Conservation (phyloP, 495 filamentous ascomycete genomes). For the Terfezia claveryi region DNA sequence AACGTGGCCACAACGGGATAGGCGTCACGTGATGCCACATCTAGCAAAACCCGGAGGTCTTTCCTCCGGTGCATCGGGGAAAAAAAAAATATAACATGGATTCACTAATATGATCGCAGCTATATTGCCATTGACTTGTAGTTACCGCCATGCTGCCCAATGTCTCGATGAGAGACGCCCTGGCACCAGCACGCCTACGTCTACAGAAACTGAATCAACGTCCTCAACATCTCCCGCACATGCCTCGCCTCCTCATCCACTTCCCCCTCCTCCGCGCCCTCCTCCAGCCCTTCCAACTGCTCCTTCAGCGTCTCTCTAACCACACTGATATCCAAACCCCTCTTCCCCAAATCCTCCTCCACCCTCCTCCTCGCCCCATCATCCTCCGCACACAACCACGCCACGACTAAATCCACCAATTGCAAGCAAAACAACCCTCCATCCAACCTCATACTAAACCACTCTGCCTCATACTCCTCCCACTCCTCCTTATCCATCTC, state of each 20-base stretch:
- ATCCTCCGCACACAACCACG: constrained; percentile 88
- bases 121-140: no score
- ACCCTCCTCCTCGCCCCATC: constrained; percentile 51
- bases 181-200: background rate
- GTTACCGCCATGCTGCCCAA: no score
- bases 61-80: no score
- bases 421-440: constrained; percentile 71
- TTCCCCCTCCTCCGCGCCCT: constrained; percentile 27
- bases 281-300: constrained; percentile 33
- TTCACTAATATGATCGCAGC: no score
- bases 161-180: no score
- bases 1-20: no score
- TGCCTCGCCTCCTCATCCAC: constrained; percentile 36
- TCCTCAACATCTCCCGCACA: constrained; percentile 43
- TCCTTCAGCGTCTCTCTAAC: constrained; percentile 34
- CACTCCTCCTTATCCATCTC: constrained; percentile 18
- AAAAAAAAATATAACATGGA: no score
- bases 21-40: no score
- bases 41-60: no score
- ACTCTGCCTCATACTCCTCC: constrained; percentile 49
- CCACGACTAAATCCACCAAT: constrained; percentile 67
- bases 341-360: constrained; percentile 36
- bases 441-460: constrained; percentile 65
- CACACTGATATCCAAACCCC: constrained; percentile 39
- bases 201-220: constrained; percentile 35